Evolutionary conservation across 1,284 basidiomycete genomes (phyloP).

Genomic region (Termitomyces sp.): DNA sequence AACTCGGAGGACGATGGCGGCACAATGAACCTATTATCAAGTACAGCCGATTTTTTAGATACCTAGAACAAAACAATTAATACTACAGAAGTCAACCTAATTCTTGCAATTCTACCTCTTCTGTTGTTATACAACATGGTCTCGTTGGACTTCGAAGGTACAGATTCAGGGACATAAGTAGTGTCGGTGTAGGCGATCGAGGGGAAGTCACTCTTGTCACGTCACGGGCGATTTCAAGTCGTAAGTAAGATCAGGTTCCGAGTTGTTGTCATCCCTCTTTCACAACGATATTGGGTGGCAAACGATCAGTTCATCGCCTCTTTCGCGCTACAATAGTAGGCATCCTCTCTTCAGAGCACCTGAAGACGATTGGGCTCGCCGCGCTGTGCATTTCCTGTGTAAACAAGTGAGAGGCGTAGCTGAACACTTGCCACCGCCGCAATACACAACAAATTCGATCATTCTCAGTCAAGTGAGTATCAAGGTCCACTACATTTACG

Average conservation of each 20-base stretch:
- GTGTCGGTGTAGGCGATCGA: constrained; percentile 10
- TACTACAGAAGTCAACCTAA: background rate
- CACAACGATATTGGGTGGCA: constrained; percentile 5
- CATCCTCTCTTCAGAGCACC: background rate
- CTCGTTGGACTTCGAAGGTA: background rate
- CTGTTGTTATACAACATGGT: background rate
- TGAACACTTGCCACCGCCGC: constrained; percentile 2
- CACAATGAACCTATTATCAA: background rate
- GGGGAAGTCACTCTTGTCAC: constrained; percentile 19
- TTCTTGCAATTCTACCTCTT: background rate
- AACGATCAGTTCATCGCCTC: background rate
- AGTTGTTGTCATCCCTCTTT: constrained; percentile 14
- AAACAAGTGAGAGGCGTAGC: background rate
- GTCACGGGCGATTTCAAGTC: constrained; percentile 17
- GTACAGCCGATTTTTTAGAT: too few species aligned
- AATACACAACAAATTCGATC: background rate
- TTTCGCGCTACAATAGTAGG: background rate
- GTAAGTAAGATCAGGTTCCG: constrained; percentile 15
- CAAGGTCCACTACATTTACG: too few species aligned
- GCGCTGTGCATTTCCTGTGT: background rate
- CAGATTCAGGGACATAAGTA: too few species aligned
- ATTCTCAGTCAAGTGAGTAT: constrained; percentile 4
- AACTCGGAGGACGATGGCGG: background rate
- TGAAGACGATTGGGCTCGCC: background rate
- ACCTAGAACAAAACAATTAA: background rate